Evolutionary conservation across 441 rosid genomes (phyloP).

Genomic region (Biscutella auriculata): DNA sequence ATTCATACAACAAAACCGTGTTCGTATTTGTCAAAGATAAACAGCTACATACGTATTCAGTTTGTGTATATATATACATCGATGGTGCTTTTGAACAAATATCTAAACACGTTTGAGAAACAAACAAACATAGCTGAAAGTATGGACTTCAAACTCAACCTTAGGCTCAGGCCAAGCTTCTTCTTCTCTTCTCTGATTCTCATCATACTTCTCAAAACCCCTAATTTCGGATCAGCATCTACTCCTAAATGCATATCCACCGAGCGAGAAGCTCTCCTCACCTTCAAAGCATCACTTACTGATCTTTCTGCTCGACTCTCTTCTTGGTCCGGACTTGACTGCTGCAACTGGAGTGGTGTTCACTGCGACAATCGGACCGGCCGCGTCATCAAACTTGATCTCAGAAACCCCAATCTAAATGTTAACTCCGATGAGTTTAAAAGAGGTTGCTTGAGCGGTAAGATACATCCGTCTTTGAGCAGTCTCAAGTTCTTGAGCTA

Average conservation of each 20-base stretch:
- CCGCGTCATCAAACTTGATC: slow-evolving; percentile 19
- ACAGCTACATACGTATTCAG: background rate
- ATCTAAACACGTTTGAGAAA: background rate
- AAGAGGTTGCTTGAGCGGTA: slow-evolving; percentile 21
- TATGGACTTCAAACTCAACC: slow-evolving; percentile 3
- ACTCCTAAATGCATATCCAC: slow-evolving; percentile 16
- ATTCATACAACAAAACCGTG: background rate
- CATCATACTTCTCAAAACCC: background rate
- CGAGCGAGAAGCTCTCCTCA: slow-evolving; percentile 25
- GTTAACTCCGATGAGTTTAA: slow-evolving; percentile 2
- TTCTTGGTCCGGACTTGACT: slow-evolving; percentile 28
- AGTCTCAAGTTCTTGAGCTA: slow-evolving; percentile 20
- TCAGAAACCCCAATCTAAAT: slow-evolving; percentile 8
- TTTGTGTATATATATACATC: background rate
- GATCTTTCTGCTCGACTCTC: slow-evolving; percentile 23
- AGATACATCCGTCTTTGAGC: slow-evolving; percentile 18
- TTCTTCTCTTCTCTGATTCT: background rate
- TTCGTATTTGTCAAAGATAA: background rate
- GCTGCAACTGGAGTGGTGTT: slow-evolving; percentile 27
- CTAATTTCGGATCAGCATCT: slow-evolving; percentile 4
- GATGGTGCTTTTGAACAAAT: slow-evolving; percentile 7
- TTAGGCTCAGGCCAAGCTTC: slow-evolving; percentile 5
- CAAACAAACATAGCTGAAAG: background rate
- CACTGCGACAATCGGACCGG: slow-evolving; percentile 15
- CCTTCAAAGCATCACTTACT: slow-evolving; percentile 19